Percentiles rank a stretch among this genome's conserved stretches.
Evolutionary conservation across 352 stramenopile genomes (phyloP).

Genomic region (Globisporangium cederbergense): DNA sequence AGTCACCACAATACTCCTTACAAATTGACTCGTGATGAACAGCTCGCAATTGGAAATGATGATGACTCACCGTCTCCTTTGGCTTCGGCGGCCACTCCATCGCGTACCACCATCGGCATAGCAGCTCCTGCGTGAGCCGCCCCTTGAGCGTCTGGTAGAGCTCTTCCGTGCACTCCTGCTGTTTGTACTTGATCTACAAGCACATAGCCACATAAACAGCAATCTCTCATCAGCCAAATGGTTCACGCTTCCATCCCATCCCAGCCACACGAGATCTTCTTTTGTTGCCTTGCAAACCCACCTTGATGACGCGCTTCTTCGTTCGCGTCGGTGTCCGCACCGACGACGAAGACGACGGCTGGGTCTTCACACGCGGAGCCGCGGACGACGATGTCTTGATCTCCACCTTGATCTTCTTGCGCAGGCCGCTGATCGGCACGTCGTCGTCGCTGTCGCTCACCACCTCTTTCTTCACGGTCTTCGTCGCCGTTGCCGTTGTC

Average conservation of each 20-base stretch:
- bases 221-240: not conserved
- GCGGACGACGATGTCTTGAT: slow-evolving; percentile 4
- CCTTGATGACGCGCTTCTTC: slow-evolving; percentile 71
- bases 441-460: slow-evolving; percentile 74
- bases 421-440: slow-evolving; percentile 62
- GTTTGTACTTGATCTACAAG: slow-evolving; percentile 72
- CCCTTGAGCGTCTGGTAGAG: slow-evolving; percentile 82
- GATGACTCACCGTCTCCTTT: slow-evolving; percentile 22
- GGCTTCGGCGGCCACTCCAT: slow-evolving; percentile 65
- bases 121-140: slow-evolving; percentile 63
- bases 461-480: slow-evolving; percentile 29
- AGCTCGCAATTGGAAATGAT: not conserved
- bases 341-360: slow-evolving; percentile 9
- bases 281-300: slow-evolving; percentile 10
- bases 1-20: not conserved
- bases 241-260: not conserved
- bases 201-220: not conserved
- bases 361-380: slow-evolving; percentile 22
- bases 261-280: slow-evolving; percentile 3
- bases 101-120: slow-evolving; percentile 87
- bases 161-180: slow-evolving; percentile 82
- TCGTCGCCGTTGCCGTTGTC: slow-evolving; percentile 5
- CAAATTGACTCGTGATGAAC: not conserved
- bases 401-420: slow-evolving; percentile 65
- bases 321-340: slow-evolving; percentile 18